phyloP scores from a whole-genome alignment of 495 filamentous ascomycete genomes.

The Apodospora peruviana region DNA sequence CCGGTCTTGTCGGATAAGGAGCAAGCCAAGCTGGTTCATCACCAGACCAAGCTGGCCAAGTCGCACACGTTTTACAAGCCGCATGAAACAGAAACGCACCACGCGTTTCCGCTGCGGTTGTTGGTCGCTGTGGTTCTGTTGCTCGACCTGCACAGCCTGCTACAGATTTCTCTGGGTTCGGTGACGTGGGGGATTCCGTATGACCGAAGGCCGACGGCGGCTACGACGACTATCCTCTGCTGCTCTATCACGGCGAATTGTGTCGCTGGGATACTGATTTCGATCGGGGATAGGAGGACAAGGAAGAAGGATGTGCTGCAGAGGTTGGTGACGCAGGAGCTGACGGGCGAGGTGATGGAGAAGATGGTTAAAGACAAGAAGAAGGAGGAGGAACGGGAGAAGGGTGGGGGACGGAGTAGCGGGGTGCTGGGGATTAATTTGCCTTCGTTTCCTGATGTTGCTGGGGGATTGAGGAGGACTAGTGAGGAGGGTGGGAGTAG shows the following conservation, averaged over 20 bases:
- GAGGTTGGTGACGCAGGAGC: slow-evolving; percentile 62
- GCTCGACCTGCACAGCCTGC: slow-evolving; percentile 66
- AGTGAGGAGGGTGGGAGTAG: neutral
- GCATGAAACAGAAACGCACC: slow-evolving; percentile 73
- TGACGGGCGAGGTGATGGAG: slow-evolving; percentile 67
- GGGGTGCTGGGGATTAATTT: neutral
- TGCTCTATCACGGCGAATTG: slow-evolving; percentile 70
- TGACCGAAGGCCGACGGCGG: slow-evolving; percentile 54
- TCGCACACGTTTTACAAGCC: slow-evolving; percentile 83
- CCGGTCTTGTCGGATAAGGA: slow-evolving; percentile 56
- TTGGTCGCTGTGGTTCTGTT: slow-evolving; percentile 66
- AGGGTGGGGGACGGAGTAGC: neutral
- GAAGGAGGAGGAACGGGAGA: slow-evolving; percentile 15
- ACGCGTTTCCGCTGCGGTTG: slow-evolving; percentile 67
- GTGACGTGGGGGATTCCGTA: slow-evolving; percentile 70
- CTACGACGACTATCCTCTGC: slow-evolving; percentile 74
- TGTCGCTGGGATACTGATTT: slow-evolving; percentile 63
- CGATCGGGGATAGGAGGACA: slow-evolving; percentile 62
- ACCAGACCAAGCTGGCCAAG: slow-evolving; percentile 68
- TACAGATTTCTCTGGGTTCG: slow-evolving; percentile 71
- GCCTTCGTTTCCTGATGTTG: neutral
- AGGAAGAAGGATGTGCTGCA: slow-evolving; percentile 81
- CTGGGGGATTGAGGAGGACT: neutral
- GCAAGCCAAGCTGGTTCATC: slow-evolving; percentile 59
- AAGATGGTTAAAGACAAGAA: slow-evolving; percentile 60